These are phyloP conservation scores for Aspergillus ruber DNA, from an alignment of 2,329 filamentous ascomycete genomes.

Conservation along the genomic window DNA sequence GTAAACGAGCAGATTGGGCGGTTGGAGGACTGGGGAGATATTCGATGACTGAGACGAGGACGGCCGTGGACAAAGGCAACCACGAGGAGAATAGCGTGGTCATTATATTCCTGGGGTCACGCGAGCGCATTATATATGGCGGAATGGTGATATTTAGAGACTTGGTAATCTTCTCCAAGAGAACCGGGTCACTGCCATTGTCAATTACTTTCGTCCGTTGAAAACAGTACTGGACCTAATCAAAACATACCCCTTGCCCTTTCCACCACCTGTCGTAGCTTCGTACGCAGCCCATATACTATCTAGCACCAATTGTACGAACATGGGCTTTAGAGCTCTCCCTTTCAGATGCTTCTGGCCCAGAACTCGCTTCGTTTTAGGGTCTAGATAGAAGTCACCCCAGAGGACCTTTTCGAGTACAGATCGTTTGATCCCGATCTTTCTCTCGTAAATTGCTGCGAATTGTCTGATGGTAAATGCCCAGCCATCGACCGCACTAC, in stretches of 20 bases:
- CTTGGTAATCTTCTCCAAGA: slow-evolving; percentile 93
- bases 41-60: slow-evolving; percentile 90
- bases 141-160: slow-evolving; percentile 78
- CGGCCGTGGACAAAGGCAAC: slow-evolving; percentile 85
- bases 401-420: slow-evolving; percentile 89
- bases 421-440: slow-evolving; percentile 85
- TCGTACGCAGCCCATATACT: slow-evolving; percentile 95
- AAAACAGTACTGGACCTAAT: not conserved
- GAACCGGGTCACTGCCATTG: slow-evolving; percentile 57
- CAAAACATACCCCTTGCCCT: slow-evolving; percentile 65
- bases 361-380: slow-evolving; percentile 91
- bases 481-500: slow-evolving; percentile 97
- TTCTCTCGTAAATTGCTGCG: slow-evolving; percentile 88
- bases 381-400: slow-evolving; percentile 94
- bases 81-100: slow-evolving; percentile 82
- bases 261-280: slow-evolving; percentile 75
- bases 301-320: slow-evolving; percentile 91
- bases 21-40: slow-evolving; percentile 75
- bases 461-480: slow-evolving; percentile 96
- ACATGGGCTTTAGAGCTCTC: slow-evolving; percentile 86
- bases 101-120: slow-evolving; percentile 76
- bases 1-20: slow-evolving; percentile 75
- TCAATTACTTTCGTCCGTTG: slow-evolving; percentile 23
- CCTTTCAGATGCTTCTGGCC: slow-evolving; percentile 90
- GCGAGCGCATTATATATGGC: slow-evolving; percentile 73